These are phyloP conservation scores for Pontederia crassipes DNA, from an alignment of 176 grass and related monocot genomes.

Conservation along the genomic window DNA sequence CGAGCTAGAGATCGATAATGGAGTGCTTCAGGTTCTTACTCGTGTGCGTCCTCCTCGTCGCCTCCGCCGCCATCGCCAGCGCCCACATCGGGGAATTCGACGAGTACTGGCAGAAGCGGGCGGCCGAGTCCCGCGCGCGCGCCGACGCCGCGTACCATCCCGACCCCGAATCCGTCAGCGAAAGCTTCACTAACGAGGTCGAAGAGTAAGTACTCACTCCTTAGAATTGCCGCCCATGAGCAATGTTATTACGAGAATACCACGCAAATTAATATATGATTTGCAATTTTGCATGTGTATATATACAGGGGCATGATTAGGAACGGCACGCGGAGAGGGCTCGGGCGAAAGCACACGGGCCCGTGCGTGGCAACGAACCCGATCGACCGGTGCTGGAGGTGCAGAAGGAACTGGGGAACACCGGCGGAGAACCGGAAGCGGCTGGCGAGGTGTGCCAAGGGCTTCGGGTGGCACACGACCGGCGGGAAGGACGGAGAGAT, in stretches of 20 bases:
- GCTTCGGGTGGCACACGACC: conserved; percentile 37
- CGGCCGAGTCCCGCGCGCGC: conserved; percentile 12
- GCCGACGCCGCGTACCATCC: conserved; percentile 28
- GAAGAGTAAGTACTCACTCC: conserved; percentile 21
- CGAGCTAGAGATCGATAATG: background rate
- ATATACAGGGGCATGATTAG: background rate
- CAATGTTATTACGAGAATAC: background rate
- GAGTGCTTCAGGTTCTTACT: conserved; percentile 30
- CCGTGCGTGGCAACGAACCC: conserved; percentile 63
- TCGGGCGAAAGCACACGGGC: background rate
- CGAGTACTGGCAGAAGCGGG: conserved; percentile 38
- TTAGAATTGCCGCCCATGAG: background rate
- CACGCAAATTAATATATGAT: background rate
- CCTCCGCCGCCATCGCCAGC: conserved; percentile 17
- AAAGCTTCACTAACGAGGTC: conserved; percentile 47
- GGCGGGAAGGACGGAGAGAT: conserved; percentile 38
- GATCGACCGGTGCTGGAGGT: conserved; percentile 82
- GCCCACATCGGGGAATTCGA: conserved; percentile 31
- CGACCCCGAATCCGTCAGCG: conserved; percentile 43
- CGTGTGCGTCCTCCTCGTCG: conserved; percentile 28
- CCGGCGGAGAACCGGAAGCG: conserved; percentile 27
- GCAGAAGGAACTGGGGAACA: conserved; percentile 45
- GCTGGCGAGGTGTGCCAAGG: conserved; percentile 47
- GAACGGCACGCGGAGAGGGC: conserved; percentile 24
- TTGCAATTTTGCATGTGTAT: background rate